A percentile compares a stretch with the other conserved stretches of the same genome.
These are phyloP conservation scores for Penicillium ucsense DNA, from an alignment of 495 filamentous ascomycete species.

Conservation along the genomic window DNA sequence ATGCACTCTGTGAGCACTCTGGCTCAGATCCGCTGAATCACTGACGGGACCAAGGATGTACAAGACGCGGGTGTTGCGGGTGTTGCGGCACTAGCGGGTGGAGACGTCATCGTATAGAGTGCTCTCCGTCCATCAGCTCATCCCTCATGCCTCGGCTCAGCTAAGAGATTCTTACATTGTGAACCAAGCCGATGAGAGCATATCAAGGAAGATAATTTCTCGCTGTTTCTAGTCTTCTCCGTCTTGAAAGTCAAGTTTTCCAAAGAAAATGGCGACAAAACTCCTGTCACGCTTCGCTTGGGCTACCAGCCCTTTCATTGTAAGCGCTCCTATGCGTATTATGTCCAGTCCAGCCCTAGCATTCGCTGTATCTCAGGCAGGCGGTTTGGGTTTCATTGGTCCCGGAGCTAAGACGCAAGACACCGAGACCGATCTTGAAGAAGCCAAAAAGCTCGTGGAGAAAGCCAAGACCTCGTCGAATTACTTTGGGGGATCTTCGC, in stretches of 20 bases:
- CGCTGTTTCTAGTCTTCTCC: no score
- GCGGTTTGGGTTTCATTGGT: slow-evolving; percentile 51
- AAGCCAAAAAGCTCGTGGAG: slow-evolving; percentile 18
- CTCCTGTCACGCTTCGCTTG: slow-evolving; percentile 48
- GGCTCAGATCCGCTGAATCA: no score
- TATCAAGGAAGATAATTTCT: no score
- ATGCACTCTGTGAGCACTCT: no score
- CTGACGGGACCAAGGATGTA: not conserved
- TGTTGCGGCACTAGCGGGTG: slow-evolving; percentile 1
- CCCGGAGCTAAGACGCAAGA: slow-evolving; percentile 28
- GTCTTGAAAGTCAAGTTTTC: not conserved
- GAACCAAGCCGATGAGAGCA: no score
- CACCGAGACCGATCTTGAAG: slow-evolving; percentile 21
- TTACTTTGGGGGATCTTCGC: slow-evolving; percentile 6
- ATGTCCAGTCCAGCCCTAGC: slow-evolving; percentile 53
- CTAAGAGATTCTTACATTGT: no score
- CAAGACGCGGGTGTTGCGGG: slow-evolving; percentile 4
- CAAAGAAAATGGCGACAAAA: slow-evolving; percentile 8
- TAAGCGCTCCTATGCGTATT: slow-evolving; percentile 63
- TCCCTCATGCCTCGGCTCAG: not conserved
- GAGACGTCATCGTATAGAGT: not conserved
- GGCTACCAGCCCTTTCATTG: slow-evolving; percentile 50
- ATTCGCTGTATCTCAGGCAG: slow-evolving; percentile 50
- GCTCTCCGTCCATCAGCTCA: not conserved
- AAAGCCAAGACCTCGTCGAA: slow-evolving; percentile 4